A percentile compares a stretch with the other conserved stretches of the same genome.
Evolutionary conservation across 2,329 filamentous ascomycete species (phyloP).

Genomic region (Aspergillus pseudonomiae): DNA sequence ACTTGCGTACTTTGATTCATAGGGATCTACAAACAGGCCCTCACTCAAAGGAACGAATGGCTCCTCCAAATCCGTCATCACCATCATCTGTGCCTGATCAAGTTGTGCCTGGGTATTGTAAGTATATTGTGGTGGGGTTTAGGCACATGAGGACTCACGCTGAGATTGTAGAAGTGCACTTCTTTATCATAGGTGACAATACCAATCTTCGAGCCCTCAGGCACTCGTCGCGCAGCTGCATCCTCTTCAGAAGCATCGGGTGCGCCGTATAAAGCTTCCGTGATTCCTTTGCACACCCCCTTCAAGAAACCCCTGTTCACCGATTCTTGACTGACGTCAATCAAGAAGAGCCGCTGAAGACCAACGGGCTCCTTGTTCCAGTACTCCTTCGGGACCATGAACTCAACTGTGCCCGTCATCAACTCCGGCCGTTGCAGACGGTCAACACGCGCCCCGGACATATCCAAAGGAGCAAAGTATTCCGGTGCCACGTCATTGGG

Average conservation of each 20-base stretch:
- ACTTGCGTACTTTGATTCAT: conserved; percentile 71
- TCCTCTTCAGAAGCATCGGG: conserved; percentile 57
- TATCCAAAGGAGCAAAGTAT: conserved; percentile 90
- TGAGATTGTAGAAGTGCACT: conserved; percentile 97
- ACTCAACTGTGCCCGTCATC: conserved; percentile 90
- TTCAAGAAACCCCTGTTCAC: conserved; percentile 89
- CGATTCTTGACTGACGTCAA: conserved; percentile 91
- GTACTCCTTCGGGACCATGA: conserved; percentile 96
- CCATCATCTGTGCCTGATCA: conserved; percentile 93
- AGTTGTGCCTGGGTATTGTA: conserved; percentile 62
- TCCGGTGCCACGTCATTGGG: conserved; percentile 91
- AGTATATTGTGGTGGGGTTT: conserved; percentile 26
- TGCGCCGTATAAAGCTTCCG: conserved; percentile 78
- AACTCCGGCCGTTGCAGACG: conserved; percentile 87
- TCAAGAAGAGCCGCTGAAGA: conserved; percentile 83
- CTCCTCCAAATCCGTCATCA: conserved; percentile 96
- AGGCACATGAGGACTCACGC: conserved; percentile 57
- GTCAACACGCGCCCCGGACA: conserved; percentile 83
- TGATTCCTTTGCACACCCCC: conserved; percentile 86
- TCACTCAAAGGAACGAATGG: conserved; percentile 92
- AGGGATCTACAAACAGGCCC: conserved; percentile 91
- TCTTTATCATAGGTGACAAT: conserved; percentile 97
- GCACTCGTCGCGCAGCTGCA: conserved; percentile 61
- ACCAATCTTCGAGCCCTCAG: conserved; percentile 81
- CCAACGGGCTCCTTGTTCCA: conserved; percentile 94